These are phyloP conservation scores for Cyberlindnera mississippiensis DNA, from an alignment of 805 yeast species.

Conservation along the genomic window DNA sequence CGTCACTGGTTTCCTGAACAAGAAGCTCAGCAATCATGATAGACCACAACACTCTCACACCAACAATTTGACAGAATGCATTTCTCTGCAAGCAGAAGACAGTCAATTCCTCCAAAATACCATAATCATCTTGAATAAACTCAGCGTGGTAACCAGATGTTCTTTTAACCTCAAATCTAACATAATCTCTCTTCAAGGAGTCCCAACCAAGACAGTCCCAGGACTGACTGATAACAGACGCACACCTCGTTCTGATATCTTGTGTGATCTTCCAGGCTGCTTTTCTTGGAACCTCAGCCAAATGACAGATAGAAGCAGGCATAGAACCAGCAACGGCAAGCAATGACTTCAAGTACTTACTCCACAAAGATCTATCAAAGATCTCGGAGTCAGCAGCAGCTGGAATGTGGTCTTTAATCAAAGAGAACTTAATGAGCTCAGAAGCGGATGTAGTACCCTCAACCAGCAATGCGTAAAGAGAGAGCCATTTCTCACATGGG, in stretches of 20 bases:
- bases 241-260: slow-evolving; percentile 56
- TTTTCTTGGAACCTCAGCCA: slow-evolving; percentile 67
- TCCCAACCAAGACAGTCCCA: slow-evolving; percentile 77
- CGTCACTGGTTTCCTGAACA: slow-evolving; percentile 53
- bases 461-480: slow-evolving; percentile 53
- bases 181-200: slow-evolving; percentile 47
- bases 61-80: slow-evolving; percentile 52
- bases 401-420: slow-evolving; percentile 52
- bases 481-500: slow-evolving; percentile 72
- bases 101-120: slow-evolving; percentile 60
- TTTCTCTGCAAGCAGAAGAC: slow-evolving; percentile 68
- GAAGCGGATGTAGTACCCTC: slow-evolving; percentile 53
- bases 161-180: slow-evolving; percentile 54
- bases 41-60: slow-evolving; percentile 68
- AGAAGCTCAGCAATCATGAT: slow-evolving; percentile 64
- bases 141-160: slow-evolving; percentile 72
- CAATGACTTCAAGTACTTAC: slow-evolving; percentile 54
- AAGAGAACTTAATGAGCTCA: slow-evolving; percentile 47
- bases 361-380: slow-evolving; percentile 66
- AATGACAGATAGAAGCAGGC: slow-evolving; percentile 64
- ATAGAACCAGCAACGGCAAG: slow-evolving; percentile 60
- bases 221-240: slow-evolving; percentile 49
- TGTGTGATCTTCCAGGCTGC: slow-evolving; percentile 64
- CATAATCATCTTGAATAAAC: slow-evolving; percentile 53
- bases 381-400: slow-evolving; percentile 40